A percentile compares a stretch with the other conserved stretches of the same genome.
Evolutionary conservation across 1,139 yeast species (phyloP).

Genomic region (Taphrina pruni): DNA sequence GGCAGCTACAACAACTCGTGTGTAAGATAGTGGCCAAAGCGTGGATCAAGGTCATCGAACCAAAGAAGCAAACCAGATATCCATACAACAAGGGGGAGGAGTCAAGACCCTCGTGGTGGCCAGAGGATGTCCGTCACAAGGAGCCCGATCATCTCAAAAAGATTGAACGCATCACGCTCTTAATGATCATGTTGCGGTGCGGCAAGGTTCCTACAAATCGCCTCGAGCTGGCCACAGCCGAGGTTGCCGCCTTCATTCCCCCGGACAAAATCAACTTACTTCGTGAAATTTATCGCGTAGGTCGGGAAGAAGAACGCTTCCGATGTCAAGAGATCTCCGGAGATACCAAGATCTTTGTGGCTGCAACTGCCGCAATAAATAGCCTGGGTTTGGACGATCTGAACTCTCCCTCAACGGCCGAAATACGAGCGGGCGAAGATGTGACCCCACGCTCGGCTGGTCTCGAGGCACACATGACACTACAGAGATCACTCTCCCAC

Average conservation of each 20-base stretch:
- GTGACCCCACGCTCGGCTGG: slow-evolving; percentile 9
- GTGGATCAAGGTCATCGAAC: slow-evolving; percentile 72
- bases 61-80: slow-evolving; percentile 65
- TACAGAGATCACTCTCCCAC: slow-evolving; percentile 10
- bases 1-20: slow-evolving; percentile 58
- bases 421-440: neutral
- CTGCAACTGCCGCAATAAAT: slow-evolving; percentile 20
- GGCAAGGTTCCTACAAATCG: slow-evolving; percentile 49
- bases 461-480: slow-evolving; percentile 4
- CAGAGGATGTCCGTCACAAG: slow-evolving; percentile 61
- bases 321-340: slow-evolving; percentile 24
- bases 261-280: slow-evolving; percentile 47
- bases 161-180: slow-evolving; percentile 59
- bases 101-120: slow-evolving; percentile 76
- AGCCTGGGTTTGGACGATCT: slow-evolving; percentile 12
- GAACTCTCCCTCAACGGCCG: slow-evolving; percentile 22
- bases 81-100: slow-evolving; percentile 65
- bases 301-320: slow-evolving; percentile 45
- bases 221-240: slow-evolving; percentile 49
- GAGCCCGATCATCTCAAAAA: slow-evolving; percentile 75
- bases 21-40: slow-evolving; percentile 69
- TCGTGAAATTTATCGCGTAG: slow-evolving; percentile 51
- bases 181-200: slow-evolving; percentile 56
- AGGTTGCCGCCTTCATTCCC: slow-evolving; percentile 44
- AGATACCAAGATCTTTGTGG: slow-evolving; percentile 35